Percentiles rank a stretch among this genome's conserved stretches.
phyloP scores from a whole-genome alignment of 148 eudicot genomes.

The Selenicereus undatus region DNA sequence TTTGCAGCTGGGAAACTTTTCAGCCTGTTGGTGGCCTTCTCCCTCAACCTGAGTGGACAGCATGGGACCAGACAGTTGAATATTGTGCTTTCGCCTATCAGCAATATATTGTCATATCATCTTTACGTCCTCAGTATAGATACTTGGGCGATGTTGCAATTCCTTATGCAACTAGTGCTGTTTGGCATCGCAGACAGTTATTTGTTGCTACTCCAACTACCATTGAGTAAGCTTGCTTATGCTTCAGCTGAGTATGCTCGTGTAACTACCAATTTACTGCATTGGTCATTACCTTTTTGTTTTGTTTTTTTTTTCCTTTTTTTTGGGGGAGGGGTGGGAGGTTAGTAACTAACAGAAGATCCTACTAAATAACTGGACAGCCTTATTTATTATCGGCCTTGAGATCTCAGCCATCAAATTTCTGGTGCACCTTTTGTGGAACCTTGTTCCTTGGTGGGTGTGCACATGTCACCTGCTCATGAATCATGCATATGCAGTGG shows the following conservation, averaged over 20 bases:
- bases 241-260: background rate
- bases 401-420: background rate
- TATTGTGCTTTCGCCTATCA: slow-evolving; percentile 98
- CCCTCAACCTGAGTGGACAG: slow-evolving; percentile 99
- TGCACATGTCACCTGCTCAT: background rate
- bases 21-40: slow-evolving; percentile 89
- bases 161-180: slow-evolving; percentile 93
- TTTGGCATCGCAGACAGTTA: slow-evolving; percentile 96
- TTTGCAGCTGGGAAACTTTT: slow-evolving; percentile 87
- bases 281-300: background rate
- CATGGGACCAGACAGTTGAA: slow-evolving; percentile 98
- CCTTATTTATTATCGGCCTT: background rate
- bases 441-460: background rate
- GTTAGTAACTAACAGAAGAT: background rate
- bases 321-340: background rate
- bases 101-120: slow-evolving; percentile 81
- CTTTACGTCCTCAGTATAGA: slow-evolving; percentile 94
- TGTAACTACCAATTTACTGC: background rate
- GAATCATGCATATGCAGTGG: too few relatives aligned
- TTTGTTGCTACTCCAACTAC: slow-evolving; percentile 98
- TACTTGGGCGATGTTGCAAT: slow-evolving; percentile 97
- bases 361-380: background rate
- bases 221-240: slow-evolving; percentile 56
- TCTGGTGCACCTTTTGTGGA: background rate
- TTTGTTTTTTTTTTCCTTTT: background rate